Evolutionary conservation across 805 yeast genomes (phyloP).

Genomic region (Candida easanensis): DNA sequence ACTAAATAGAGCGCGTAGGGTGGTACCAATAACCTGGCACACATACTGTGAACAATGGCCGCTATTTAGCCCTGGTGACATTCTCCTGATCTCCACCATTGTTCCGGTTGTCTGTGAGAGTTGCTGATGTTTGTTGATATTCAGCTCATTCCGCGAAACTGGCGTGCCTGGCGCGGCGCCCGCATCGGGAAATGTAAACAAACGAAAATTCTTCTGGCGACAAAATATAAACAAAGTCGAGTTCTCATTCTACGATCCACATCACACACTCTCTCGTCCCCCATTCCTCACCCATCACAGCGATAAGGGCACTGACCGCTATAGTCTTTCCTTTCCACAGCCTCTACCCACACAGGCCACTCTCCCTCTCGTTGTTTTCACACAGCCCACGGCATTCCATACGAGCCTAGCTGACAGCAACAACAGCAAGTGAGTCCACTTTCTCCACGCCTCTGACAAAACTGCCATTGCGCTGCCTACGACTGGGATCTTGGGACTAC

Average conservation of each 20-base stretch:
- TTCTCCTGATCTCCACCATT: no score
- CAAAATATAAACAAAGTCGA: conserved; percentile 13
- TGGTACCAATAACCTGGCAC: no score
- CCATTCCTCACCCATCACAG: background rate
- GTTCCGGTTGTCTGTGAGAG: no score
- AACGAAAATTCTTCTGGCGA: conserved; percentile 12
- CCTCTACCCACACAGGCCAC: background rate
- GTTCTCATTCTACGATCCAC: conserved; percentile 4
- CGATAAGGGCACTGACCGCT: background rate
- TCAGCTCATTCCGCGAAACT: background rate
- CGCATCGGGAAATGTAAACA: conserved; percentile 21
- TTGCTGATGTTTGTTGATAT: no score
- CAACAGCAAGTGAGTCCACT: background rate
- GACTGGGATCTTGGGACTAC: no score
- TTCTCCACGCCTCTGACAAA: background rate
- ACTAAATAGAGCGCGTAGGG: no score
- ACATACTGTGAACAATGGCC: no score
- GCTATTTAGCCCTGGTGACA: no score
- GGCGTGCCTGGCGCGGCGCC: conserved; percentile 9
- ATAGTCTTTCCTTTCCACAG: background rate
- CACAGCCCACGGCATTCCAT: no score
- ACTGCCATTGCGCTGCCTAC: no score
- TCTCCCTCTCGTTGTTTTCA: no score
- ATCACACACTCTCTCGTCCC: background rate
- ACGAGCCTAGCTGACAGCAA: no score